Base-by-base conservation (phyloP, 2,329 filamentous ascomycete species). In the Macrophomina tecta region DNA sequence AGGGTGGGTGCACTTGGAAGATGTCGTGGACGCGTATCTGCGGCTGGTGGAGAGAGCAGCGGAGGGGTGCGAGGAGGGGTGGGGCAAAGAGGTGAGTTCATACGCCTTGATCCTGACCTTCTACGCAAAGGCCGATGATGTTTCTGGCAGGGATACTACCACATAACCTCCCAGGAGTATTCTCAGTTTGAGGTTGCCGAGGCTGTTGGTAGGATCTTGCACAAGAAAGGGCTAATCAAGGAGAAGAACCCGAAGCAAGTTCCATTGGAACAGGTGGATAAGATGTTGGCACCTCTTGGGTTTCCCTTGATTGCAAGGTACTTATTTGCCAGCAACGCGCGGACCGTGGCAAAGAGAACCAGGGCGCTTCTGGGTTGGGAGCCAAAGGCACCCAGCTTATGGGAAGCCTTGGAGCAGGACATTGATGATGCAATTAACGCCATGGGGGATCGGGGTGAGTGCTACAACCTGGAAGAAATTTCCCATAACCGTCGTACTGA, bases 91-190 rank as follows among this genome's bases (percentile, higher is more conserved):
- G 23, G 63, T 65, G 51, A 55, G 63, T 56, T 11, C 16, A 18
- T 46, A 18, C n/a, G 34, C 28, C 11, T 23, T 49, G 2, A 38
- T 52, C 8, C 18, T 14, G 30, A 14, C 4, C 4, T 45, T 18
- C 11, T 6, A 18, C 9, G 36, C 5, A 7, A 2, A 32, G 6
- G 56, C 28, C 36, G 28, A 18, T 60, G 5, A 7, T 9, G 23
- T 67, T 74, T 79, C 79, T 23, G 9, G 2, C 76, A 85, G 46
- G 89, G 82, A 14, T 93, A 93, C 71, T 92, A 88, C 78, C 87
- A 93, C 69, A 82, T 84, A 5, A 87, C 90, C 74, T 86, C 84
- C 69, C 89, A 87, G 1, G 79, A 84, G 63, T 86, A 89, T 73
- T 78, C 78, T 28, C 93, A 89, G 90, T 83, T 85, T 4, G 86